Evolutionary conservation across 176 grass and related monocot genomes (phyloP), one percentile per base, ranked within the genome.

Genomic region (Paspalum vaginatum): DNA sequence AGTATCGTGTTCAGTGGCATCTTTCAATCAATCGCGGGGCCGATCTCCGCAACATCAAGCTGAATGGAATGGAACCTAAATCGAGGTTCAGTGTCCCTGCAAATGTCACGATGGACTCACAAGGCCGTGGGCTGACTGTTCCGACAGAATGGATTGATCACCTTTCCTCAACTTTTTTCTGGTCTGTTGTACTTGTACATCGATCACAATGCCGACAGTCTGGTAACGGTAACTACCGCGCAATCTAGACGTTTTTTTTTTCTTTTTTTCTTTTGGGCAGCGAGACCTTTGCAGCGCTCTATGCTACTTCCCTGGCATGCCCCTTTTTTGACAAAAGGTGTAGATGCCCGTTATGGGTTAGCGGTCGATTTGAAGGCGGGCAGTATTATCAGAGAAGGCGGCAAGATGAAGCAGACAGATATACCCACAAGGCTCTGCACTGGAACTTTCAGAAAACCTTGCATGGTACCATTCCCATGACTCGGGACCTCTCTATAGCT

Each of bases 401-500:
- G 58, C 61, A 63, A 67, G 2, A 60, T 52, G 21, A 49, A 26
- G 68, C 68, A 78, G 54, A 77, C 40, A 78, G 54, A 77, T 25
- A 41, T 6, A 49, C 49, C 72, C 14, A 68, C 68, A 43, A 67
- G 58, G 61, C 61, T 51, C 32, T 37, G 59, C 66, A 43, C 67
- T 67, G 50, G 50, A 88, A 50, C 5, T 38, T 42, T 32, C 62
- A 69, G n/a, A 37, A 22, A 54, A 22, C 47, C 20, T 53, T 68
- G 38, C 32, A 14, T 43, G 11, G 8, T 26, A 17, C 59, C 18
- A 80, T 71, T 71, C 54, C 77, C 57, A 55, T 67, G 60, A 39
- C 79, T 41, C 14, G 79, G 80, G 88, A 86, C 73, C 80, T 83
- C 40, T 57, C 79, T 83, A 82, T 83, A 82, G 22, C 44, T 49